A percentile compares a stretch with the other conserved stretches of the same genome.
phyloP scores from a whole-genome alignment of 371 early-diverging fungal species.

The Mucor indicus region DNA sequence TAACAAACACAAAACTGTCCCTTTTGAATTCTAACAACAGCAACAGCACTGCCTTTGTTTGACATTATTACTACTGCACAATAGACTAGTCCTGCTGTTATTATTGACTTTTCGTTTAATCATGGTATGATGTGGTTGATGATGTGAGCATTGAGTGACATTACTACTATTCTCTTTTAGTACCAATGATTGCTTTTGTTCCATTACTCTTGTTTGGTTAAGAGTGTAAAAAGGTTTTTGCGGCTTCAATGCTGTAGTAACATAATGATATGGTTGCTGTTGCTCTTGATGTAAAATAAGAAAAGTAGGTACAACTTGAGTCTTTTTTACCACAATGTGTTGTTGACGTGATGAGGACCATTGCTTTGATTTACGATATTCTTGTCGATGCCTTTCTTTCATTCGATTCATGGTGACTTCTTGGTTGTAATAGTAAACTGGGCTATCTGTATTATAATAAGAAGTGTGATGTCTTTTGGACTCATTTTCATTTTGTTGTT shows the following conservation, averaged over 20 bases:
- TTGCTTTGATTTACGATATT: constrained; percentile 8
- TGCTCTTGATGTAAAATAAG: not conserved
- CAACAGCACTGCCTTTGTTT: too few species aligned
- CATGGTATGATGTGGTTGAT: not conserved
- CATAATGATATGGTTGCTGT: not conserved
- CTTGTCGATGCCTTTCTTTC: constrained; percentile 22
- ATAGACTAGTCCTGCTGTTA: not conserved
- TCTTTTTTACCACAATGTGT: not conserved
- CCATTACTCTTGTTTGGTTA: too few species aligned
- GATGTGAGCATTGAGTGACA: not conserved
- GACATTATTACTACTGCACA: too few species aligned
- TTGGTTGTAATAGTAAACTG: too few species aligned
- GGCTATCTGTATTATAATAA: too few species aligned
- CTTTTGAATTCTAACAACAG: too few species aligned
- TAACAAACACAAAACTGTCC: too few species aligned
- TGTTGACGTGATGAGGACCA: not conserved
- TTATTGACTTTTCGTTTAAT: not conserved
- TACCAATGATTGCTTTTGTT: too few species aligned
- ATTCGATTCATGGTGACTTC: constrained; percentile 10
- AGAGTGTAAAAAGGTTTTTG: not conserved
- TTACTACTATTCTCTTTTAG: too few species aligned
- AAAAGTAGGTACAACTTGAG: too few species aligned
- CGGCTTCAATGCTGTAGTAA: not conserved
- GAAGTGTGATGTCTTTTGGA: too few species aligned
- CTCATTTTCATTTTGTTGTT: too few species aligned